Conservation (phyloP, 768 basidiomycete genomes). For the Auricularia cornea region DNA sequence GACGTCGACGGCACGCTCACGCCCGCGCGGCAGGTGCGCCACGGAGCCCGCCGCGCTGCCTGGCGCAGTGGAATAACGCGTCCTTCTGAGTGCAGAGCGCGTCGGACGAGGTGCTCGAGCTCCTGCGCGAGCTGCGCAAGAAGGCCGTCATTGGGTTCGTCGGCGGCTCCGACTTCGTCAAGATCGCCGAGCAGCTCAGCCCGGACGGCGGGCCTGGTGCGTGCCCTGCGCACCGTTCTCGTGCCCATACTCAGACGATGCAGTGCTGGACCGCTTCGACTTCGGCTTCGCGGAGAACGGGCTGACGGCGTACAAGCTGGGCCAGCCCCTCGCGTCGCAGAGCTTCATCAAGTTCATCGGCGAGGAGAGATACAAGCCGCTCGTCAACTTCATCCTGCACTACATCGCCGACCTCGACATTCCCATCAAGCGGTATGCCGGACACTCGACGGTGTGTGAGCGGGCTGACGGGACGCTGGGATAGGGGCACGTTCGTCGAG, state of each 20-base stretch:
- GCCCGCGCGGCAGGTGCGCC: slow-evolving; percentile 55
- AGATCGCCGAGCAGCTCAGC: slow-evolving; percentile 81
- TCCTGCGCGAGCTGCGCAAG: slow-evolving; percentile 62
- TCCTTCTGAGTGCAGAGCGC: slow-evolving; percentile 45
- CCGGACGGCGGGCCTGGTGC: slow-evolving; percentile 48
- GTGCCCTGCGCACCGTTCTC: slow-evolving; percentile 11
- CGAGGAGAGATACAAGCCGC: slow-evolving; percentile 83
- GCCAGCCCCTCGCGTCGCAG: slow-evolving; percentile 61
- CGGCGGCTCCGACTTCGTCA: slow-evolving; percentile 83
- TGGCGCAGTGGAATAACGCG: neutral
- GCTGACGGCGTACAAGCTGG: slow-evolving; percentile 77
- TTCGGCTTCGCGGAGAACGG: slow-evolving; percentile 95
- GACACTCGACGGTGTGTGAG: slow-evolving; percentile 12
- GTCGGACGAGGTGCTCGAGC: slow-evolving; percentile 58
- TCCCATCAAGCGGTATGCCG: slow-evolving; percentile 76
- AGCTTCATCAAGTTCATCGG: slow-evolving; percentile 87
- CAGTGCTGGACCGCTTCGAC: slow-evolving; percentile 78
- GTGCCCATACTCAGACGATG: no score
- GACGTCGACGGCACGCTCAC: slow-evolving; percentile 78
- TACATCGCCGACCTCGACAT: slow-evolving; percentile 90
- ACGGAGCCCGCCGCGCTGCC: no score
- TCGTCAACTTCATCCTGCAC: slow-evolving; percentile 89
- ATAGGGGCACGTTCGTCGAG: slow-evolving; percentile 91
- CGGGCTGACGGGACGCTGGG: no score
- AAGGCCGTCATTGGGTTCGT: slow-evolving; percentile 80